Conservation (phyloP, 192 early-diverging fungal species). For the Coemansia sp. region DNA sequence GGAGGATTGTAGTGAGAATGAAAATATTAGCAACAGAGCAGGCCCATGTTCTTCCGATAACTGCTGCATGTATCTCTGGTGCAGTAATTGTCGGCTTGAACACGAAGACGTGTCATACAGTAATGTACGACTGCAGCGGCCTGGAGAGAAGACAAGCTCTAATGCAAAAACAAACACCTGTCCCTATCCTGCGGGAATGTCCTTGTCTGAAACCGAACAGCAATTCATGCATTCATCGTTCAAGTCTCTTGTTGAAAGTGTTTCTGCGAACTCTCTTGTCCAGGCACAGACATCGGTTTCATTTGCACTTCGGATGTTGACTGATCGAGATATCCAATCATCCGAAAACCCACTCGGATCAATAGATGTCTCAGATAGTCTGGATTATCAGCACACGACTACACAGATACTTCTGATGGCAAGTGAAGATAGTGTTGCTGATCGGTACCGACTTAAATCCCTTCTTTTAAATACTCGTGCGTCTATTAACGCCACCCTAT, state of each 20-base stretch:
- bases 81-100: not conserved
- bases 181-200: not conserved
- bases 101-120: not conserved
- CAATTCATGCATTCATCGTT: constrained; percentile 20
- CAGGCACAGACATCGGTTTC: constrained; percentile 23
- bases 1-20: not conserved
- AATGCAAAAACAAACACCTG: not conserved
- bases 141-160: not conserved
- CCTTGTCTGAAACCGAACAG: constrained; percentile 12
- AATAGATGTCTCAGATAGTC: not conserved
- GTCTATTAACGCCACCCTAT: constrained; percentile 24
- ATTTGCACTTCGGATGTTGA: constrained; percentile 29
- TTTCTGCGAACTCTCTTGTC: not conserved
- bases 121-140: not conserved
- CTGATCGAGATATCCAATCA: constrained; percentile 6
- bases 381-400: not conserved
- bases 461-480: constrained; percentile 34
- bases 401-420: constrained; percentile 9
- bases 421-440: constrained; percentile 13
- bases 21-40: no score
- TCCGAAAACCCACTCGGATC: not conserved
- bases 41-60: not conserved
- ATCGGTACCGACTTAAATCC: constrained; percentile 29
- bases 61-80: not conserved
- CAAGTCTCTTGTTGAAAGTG: constrained; percentile 16